A percentile compares a stretch with the other conserved stretches of the same genome.
phyloP scores from a whole-genome alignment of 176 grass and related monocot genomes.

The Avena insularis region DNA sequence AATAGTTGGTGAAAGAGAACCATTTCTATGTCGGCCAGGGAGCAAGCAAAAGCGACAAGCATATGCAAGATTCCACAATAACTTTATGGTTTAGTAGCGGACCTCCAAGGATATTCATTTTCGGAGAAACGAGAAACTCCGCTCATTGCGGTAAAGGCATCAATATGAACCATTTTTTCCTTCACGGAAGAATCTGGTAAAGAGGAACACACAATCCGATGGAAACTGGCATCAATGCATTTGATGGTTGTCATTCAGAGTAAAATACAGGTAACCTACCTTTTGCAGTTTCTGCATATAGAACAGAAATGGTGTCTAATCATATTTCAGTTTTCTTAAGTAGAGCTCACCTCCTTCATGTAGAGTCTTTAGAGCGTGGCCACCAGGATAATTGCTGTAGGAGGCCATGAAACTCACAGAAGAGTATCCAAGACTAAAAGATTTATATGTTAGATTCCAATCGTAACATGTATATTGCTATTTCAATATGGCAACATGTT shows the following conservation, averaged over 20 bases:
- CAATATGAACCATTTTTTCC: slow-evolving; percentile 84
- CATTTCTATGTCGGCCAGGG: neutral
- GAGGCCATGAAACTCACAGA: slow-evolving; percentile 83
- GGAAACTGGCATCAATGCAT: slow-evolving; percentile 19
- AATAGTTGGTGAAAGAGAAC: slow-evolving; percentile 17
- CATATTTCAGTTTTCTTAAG: slow-evolving; percentile 21
- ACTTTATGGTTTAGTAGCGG: slow-evolving; percentile 13
- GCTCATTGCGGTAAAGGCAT: slow-evolving; percentile 89
- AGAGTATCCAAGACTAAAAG: slow-evolving; percentile 83
- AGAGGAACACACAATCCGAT: slow-evolving; percentile 39
- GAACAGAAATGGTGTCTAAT: slow-evolving; percentile 6
- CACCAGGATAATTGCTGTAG: slow-evolving; percentile 99
- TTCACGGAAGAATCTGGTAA: slow-evolving; percentile 63
- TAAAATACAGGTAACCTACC: slow-evolving; percentile 17
- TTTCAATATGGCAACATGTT: slow-evolving; percentile 13
- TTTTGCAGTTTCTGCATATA: slow-evolving; percentile 23
- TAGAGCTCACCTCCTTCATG: slow-evolving; percentile 78
- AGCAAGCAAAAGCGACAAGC: neutral
- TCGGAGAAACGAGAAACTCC: slow-evolving; percentile 96
- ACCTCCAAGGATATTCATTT: slow-evolving; percentile 98
- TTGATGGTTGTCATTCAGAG: slow-evolving; percentile 5
- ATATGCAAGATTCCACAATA: slow-evolving; percentile 17
- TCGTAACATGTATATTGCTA: slow-evolving; percentile 28
- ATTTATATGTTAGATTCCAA: slow-evolving; percentile 48
- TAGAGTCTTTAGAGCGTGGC: slow-evolving; percentile 78